Conservation (phyloP, 164 flowering plant genomes). For the Pachysandra terminalis region DNA sequence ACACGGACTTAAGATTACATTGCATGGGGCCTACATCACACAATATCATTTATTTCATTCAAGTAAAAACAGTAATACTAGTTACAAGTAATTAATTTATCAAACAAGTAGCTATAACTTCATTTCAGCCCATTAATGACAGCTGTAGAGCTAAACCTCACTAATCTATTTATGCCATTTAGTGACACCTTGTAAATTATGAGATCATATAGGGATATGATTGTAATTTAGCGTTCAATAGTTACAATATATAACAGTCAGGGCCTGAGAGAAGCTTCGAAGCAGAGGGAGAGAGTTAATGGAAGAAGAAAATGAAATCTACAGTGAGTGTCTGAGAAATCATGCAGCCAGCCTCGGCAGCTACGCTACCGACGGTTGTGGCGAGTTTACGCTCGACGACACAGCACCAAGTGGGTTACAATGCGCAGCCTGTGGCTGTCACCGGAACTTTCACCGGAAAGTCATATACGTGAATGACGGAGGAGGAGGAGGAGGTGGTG, state of each 20-base stretch:
- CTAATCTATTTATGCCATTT: not conserved
- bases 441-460: constrained; percentile 34
- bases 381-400: constrained; percentile 21
- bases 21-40: too few relatives aligned
- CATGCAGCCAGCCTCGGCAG: constrained; percentile 33
- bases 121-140: too few relatives aligned
- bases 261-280: not conserved
- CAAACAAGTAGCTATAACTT: not conserved
- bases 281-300: not conserved
- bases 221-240: not conserved
- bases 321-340: constrained; percentile 28
- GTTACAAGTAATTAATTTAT: too few relatives aligned
- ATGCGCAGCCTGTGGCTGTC: constrained; percentile 37
- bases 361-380: constrained; percentile 33
- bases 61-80: too few relatives aligned
- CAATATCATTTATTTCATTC: too few relatives aligned
- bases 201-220: not conserved
- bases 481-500: not conserved
- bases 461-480: constrained; percentile 1
- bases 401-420: constrained; percentile 4
- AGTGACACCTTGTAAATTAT: not conserved
- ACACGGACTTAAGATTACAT: too few relatives aligned
- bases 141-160: not conserved
- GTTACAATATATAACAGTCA: not conserved
- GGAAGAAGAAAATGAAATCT: constrained; percentile 9